Evolutionary conservation across 495 filamentous ascomycete species (phyloP).

Genomic region (Hypoxylon fragiforme): DNA sequence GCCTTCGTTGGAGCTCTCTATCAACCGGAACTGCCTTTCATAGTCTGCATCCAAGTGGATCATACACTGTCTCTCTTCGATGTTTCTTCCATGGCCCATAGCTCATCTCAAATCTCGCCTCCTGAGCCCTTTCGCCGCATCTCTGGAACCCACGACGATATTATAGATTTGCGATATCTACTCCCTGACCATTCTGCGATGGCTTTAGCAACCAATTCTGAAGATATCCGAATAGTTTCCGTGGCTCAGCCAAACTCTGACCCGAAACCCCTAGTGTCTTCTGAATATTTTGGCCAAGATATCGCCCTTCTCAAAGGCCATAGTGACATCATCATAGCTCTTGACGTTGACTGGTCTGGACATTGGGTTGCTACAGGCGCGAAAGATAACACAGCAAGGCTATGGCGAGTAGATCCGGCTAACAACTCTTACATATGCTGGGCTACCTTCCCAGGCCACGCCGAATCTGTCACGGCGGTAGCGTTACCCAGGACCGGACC

Average conservation of each 20-base stretch:
- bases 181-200: constrained; percentile 77
- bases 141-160: constrained; percentile 95
- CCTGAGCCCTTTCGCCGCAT: constrained; percentile 66
- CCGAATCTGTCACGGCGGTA: constrained; percentile 93
- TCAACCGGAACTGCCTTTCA: constrained; percentile 60
- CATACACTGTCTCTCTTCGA: constrained; percentile 82
- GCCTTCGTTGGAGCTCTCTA: constrained; percentile 74
- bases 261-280: constrained; percentile 39
- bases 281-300: constrained; percentile 82
- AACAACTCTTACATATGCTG: constrained; percentile 75
- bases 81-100: constrained; percentile 38
- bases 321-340: constrained; percentile 90
- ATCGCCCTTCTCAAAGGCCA: constrained; percentile 84
- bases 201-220: constrained; percentile 92
- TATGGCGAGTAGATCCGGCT: constrained; percentile 86
- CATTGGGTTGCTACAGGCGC: constrained; percentile 94
- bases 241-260: constrained; percentile 39
- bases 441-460: constrained; percentile 83
- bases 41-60: constrained; percentile 85
- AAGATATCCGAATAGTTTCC: constrained; percentile 86
- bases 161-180: constrained; percentile 88
- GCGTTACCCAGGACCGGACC: constrained; percentile 73
- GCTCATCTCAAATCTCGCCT: constrained; percentile 35
- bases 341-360: constrained; percentile 94
- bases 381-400: constrained; percentile 91